These are phyloP conservation scores for Puccinia coronata DNA, from an alignment of 1,284 basidiomycete genomes.

Conservation along the genomic window DNA sequence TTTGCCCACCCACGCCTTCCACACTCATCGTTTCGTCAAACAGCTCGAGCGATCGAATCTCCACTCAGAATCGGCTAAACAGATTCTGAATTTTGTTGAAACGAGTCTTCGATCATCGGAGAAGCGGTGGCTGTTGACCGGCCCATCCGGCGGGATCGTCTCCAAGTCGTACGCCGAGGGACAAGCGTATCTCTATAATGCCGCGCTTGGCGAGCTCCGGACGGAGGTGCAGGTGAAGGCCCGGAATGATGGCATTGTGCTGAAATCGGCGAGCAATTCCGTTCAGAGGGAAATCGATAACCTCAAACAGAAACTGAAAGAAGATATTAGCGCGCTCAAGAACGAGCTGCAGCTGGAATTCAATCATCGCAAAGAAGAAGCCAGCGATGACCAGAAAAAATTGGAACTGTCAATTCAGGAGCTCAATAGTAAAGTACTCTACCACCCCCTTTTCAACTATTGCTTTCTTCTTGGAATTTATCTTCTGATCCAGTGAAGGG, in stretches of 20 bases:
- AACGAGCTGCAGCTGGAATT: constrained; percentile 98
- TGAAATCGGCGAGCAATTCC: constrained; percentile 72
- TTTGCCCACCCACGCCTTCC: constrained; percentile 42
- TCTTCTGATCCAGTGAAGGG: background rate
- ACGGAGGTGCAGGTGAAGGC: constrained; percentile 81
- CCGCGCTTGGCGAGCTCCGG: constrained; percentile 85
- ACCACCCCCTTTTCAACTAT: constrained; percentile 41
- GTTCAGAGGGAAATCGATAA: constrained; percentile 85
- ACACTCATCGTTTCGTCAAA: constrained; percentile 44
- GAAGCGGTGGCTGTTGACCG: constrained; percentile 29
- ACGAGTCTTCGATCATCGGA: constrained; percentile 33
- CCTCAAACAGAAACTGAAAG: constrained; percentile 87
- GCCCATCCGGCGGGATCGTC: constrained; percentile 45
- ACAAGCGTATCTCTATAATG: constrained; percentile 89
- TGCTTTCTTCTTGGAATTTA: background rate
- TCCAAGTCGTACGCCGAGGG: constrained; percentile 45
- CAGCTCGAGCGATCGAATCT: constrained; percentile 35
- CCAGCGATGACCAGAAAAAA: constrained; percentile 80
- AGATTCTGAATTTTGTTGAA: constrained; percentile 16
- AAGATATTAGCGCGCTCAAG: constrained; percentile 82
- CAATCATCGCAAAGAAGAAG: constrained; percentile 89
- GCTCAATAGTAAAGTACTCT: constrained; percentile 55
- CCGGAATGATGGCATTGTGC: constrained; percentile 78
- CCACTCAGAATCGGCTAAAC: constrained; percentile 10
- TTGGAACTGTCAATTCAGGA: constrained; percentile 86